Evolutionary conservation across 2,329 filamentous ascomycete species (phyloP).

Genomic region (Simplicillium aogashimaense): DNA sequence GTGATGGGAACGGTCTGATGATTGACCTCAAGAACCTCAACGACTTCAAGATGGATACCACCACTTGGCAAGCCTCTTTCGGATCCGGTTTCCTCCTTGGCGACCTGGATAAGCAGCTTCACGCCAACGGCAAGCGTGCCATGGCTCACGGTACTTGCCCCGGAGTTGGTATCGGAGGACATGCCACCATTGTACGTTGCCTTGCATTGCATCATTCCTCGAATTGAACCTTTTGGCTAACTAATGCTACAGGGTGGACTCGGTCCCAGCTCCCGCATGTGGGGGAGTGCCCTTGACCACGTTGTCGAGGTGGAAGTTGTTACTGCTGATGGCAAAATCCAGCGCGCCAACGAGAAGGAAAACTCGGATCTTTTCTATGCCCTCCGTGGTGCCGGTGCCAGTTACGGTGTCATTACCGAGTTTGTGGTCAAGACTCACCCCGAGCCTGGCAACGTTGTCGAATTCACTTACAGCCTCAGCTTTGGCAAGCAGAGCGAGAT

Average conservation of each 20-base stretch:
- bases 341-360: conserved; percentile 32
- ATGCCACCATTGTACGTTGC: conserved; percentile 41
- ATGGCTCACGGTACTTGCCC: conserved; percentile 52
- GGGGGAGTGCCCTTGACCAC: conserved; percentile 46
- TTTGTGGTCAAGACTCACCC: conserved; percentile 47
- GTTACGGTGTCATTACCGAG: conserved; percentile 47
- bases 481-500: conserved; percentile 37
- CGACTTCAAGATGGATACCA: conserved; percentile 39
- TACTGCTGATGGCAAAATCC: conserved; percentile 42
- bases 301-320: conserved; percentile 46
- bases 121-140: conserved; percentile 42
- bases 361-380: conserved; percentile 48
- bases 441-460: conserved; percentile 43
- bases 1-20: conserved; percentile 37
- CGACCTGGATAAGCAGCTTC: conserved; percentile 38
- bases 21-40: conserved; percentile 46
- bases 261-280: conserved; percentile 48
- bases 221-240: not conserved
- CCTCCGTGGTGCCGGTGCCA: conserved; percentile 44
- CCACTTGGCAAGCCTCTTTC: conserved; percentile 43
- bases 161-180: conserved; percentile 47
- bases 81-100: conserved; percentile 43
- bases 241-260: conserved; percentile 46
- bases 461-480: conserved; percentile 47
- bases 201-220: not conserved